phyloP scores from a whole-genome alignment of 2,329 filamentous ascomycete species.

The Aspergillus novoparasiticus region DNA sequence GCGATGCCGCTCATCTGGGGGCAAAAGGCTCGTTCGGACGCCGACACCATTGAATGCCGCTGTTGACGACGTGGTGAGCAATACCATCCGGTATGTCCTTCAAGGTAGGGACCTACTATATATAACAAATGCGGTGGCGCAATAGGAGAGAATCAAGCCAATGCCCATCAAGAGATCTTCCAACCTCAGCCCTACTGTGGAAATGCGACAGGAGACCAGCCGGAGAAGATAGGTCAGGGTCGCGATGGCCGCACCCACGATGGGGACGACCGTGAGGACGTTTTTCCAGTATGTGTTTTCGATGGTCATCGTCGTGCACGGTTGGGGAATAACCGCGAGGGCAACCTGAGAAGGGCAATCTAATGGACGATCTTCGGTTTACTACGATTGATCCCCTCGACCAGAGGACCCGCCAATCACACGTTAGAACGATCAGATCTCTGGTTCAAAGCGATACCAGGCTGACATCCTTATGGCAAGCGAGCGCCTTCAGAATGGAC shows the following conservation, averaged over 20 bases:
- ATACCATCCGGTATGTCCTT: too few relatives aligned
- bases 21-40: constrained; percentile 1
- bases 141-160: constrained; percentile 15
- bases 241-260: constrained; percentile 11
- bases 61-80: neutral
- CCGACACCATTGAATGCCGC: constrained; percentile 19
- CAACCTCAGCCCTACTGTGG: constrained; percentile 1
- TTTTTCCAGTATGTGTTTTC: constrained; percentile 18
- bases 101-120: constrained; percentile 5
- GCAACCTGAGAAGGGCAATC: neutral
- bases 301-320: constrained; percentile 7
- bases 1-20: constrained; percentile 9
- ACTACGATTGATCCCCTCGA: neutral
- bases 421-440: neutral
- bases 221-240: constrained; percentile 13
- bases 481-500: neutral
- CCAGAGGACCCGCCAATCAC: neutral
- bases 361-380: neutral
- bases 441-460: neutral
- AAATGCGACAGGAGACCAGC: constrained; percentile 9
- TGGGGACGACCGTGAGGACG: constrained; percentile 14
- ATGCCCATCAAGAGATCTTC: constrained; percentile 18
- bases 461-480: neutral
- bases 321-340: neutral
- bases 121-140: constrained; percentile 13